Evolutionary conservation across 2,329 filamentous ascomycete genomes (phyloP), one percentile per base, ranked within the genome.

Genomic region (Grosmannia huntii): DNA sequence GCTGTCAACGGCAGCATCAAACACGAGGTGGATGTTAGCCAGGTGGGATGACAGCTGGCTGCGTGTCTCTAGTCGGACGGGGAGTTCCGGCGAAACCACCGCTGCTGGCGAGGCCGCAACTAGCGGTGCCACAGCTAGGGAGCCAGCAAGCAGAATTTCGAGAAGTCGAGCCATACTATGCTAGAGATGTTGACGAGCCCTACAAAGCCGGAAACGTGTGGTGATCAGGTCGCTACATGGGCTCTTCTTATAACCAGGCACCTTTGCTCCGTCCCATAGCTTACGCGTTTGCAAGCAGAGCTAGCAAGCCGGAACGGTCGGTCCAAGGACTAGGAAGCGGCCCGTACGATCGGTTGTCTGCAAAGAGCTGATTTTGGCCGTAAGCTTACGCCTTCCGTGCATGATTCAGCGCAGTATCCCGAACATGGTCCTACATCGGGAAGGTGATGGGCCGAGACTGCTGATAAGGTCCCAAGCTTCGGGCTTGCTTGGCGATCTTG

Each of bases 1-100:
- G 55, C 49, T 55, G 3, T 52, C 53, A 16, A 61, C 38, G 9
- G 27, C 33, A 16, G 49, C 58, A 23, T 55, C 53, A 23, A 64
- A 59, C 4, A 59, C 55, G 31, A 64, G 55, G 53, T 62, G 60
- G 44, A 62, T 41, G 56, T 62, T 62, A 56, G 60, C 61, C 27
- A 62, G 54, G 31, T 53, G 58, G 4, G 61, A 61, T 48, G 59
- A 25, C n/a, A 62, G 52, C 11, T 25, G 38, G 3, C 33, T 6
- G 38, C 60, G 46, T 4, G 61, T 62, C 58, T 62, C 61, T 1
- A 62, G 52, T 31, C 50, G 51, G 9, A 62, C 57, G 12, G 61
- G 60, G 3, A 55, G 51, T 16, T 36, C 25, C 16, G 57, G 33
- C 7, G 31, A 28, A 19, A 31, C 44, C 11, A 33, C 48, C 3